Base-by-base conservation (phyloP, 305 asterid genomes). In the Fraxinus angustifolia region DNA sequence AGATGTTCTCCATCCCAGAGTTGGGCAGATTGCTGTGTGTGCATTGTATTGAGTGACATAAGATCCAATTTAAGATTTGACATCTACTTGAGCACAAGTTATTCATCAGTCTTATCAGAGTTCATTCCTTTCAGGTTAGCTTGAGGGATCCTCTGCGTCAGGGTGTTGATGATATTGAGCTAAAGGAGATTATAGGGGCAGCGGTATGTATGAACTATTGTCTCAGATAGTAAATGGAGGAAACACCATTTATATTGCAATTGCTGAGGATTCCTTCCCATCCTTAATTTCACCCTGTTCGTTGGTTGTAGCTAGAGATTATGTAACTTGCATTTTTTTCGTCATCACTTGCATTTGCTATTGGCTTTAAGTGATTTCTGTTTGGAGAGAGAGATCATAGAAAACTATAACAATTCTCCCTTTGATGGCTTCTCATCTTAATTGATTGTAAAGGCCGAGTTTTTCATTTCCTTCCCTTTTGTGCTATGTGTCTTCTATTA, bases 81-180 rank as follows among this genome's bases (percentile, higher is more conserved):
- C 26, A 14, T 53, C 71, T 80, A 75, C 45, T 75, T 82, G 16
- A 8, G 75, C 28, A 11, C 48, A 40, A 58, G 68, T 60, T 60
- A 7, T 60, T 60, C 30, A 60, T 58, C 19, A 35, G 45, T 48
- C 36, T 62, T 14, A 30, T 38, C 16, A 21, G 81, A 76, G 42
- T 36, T 84, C 38, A 71, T 77, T 40, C 65, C 21, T 78, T 85
- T 80, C 93, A 95, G 98, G 98, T 93, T 81, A 93, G 98, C 90
- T 91, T 96, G 91, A 91, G 94, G 91, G 99, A 92, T 82, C 98
- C 99, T 45, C 84, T 93, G 82, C 98, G 97, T 73, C n/a, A 65
- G 83, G 99, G 97, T 56, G 94, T 78, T 77, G 92, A 88, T 76
- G 97, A 96, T 88, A 71, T 85, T 81, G 95, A 90, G 86, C 95